phyloP scores from a whole-genome alignment of 2,329 filamentous ascomycete genomes.

The Pleoardoris graminearum region DNA sequence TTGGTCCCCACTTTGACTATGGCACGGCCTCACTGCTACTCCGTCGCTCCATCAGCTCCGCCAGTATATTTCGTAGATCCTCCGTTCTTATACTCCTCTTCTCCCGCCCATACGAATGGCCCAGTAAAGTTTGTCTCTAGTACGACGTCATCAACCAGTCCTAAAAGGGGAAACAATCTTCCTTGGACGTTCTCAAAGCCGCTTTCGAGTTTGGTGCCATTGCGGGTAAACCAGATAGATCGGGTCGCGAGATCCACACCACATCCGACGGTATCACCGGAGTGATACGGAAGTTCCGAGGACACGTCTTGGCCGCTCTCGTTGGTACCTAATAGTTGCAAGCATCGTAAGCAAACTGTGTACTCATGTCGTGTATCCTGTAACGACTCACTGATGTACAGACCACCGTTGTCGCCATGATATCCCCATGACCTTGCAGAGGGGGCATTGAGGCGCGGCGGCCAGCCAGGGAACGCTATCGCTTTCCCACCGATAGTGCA shows the following conservation, averaged over 20 bases:
- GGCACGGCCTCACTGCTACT: too few relatives aligned
- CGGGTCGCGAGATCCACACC: conserved; percentile 1
- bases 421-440: conserved; percentile 9
- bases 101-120: conserved; percentile 2
- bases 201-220: background rate
- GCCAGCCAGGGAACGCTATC: conserved; percentile 8
- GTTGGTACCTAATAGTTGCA: background rate
- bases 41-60: too few relatives aligned
- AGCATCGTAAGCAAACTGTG: background rate
- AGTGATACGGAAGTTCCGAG: background rate
- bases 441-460: background rate
- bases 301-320: background rate
- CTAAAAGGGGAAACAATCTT: conserved; percentile 4
- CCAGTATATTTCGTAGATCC: too few relatives aligned
- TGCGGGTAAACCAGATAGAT: conserved; percentile 2
- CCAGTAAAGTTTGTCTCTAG: conserved; percentile 9
- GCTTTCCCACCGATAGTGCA: conserved; percentile 6
- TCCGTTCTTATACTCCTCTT: background rate
- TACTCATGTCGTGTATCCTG: background rate
- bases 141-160: background rate
- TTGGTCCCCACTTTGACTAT: too few relatives aligned
- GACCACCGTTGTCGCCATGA: conserved; percentile 7
- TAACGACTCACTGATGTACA: background rate
- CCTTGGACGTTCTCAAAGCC: conserved; percentile 1
- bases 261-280: conserved; percentile 5